Base-by-base conservation (phyloP, 768 basidiomycete species). In the Trametes sanguinea region DNA sequence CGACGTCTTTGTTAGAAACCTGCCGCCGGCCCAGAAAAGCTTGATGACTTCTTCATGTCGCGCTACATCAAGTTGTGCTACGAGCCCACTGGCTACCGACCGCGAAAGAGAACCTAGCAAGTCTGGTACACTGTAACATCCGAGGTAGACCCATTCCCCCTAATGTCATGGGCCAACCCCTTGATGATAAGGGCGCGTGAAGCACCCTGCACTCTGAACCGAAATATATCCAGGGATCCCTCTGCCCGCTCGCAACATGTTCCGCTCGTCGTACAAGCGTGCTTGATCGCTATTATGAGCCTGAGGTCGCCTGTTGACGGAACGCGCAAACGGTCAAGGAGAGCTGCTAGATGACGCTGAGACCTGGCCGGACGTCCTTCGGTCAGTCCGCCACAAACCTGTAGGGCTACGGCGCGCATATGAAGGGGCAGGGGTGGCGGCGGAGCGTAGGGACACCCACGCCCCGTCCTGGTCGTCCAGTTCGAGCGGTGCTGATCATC, bases 401-500 rank as follows among this genome's bases (percentile, higher is more conserved):
- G 11, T 6, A 37, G 6, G 35, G 35, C 35, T 6, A 11, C 6
- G 35, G 11, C 11, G 35, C 11, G 35, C 35, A 37, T 11, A 6
- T 37, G 35, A 11, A 11, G 6, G 11, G 11, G 35, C 35, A 37
- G 11, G 11, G 35, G 35, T 6, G 35, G 11, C 35, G 35, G 35
- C 6, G 35, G 11, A 37, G 35, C 42, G 9, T 8, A 43, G n/a
- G 42, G 42, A 43, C 14, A 51, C 16, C 51, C 30, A 50, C 47
- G 29, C 47, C 29, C 10, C 47, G 29, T 2, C 6, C 3, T 29
- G 11, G 30, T 13, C 27, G 29, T n/a, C 30, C 54, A 16, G 9
- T 47, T 46, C 39, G 45, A n/a, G 54, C 17, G 44, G 54, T 37
- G 54, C 44, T 47, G 44, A 47, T 56, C 45, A 35, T 51, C 30